Conservation (phyloP, 2,329 filamentous ascomycete species). For the Alternaria arborescens region DNA sequence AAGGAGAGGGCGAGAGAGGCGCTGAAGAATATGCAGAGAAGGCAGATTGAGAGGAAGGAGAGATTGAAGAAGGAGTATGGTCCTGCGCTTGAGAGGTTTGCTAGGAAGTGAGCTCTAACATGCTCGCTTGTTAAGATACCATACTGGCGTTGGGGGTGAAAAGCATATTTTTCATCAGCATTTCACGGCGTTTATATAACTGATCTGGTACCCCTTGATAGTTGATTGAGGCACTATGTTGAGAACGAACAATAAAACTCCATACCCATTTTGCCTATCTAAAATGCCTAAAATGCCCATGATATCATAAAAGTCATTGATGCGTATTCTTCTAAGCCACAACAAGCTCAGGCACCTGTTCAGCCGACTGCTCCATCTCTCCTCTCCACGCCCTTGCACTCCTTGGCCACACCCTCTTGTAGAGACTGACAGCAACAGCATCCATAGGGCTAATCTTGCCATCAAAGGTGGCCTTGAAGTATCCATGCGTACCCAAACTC, state of each 20-base stretch:
- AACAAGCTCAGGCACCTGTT: background rate
- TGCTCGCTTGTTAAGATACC: conserved; percentile 8
- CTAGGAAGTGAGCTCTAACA: conserved; percentile 61
- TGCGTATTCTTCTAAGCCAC: background rate
- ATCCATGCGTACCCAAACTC: conserved; percentile 94
- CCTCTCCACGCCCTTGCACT: conserved; percentile 61
- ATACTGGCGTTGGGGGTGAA: background rate
- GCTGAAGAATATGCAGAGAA: conserved; percentile 60
- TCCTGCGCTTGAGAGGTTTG: conserved; percentile 86
- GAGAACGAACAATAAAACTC: conserved; percentile 7
- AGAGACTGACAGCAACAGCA: conserved; percentile 81
- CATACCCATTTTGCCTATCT: conserved; percentile 31
- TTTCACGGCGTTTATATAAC: conserved; percentile 22
- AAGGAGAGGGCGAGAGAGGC: conserved; percentile 85
- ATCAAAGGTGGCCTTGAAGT: conserved; percentile 99
- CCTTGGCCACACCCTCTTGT: conserved; percentile 70
- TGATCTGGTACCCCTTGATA: background rate
- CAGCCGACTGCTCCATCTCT: conserved; percentile 12
- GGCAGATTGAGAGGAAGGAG: conserved; percentile 37
- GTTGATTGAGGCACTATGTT: background rate
- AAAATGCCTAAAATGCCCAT: conserved; percentile 27
- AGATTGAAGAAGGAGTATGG: conserved; percentile 77
- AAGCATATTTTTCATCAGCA: conserved; percentile 5
- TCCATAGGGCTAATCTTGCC: conserved; percentile 95
- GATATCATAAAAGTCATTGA: conserved; percentile 20